Evolutionary conservation across 108 stramenopile species (phyloP), one percentile per base, ranked within the genome.

Genomic region (Nitzschia putrida): DNA sequence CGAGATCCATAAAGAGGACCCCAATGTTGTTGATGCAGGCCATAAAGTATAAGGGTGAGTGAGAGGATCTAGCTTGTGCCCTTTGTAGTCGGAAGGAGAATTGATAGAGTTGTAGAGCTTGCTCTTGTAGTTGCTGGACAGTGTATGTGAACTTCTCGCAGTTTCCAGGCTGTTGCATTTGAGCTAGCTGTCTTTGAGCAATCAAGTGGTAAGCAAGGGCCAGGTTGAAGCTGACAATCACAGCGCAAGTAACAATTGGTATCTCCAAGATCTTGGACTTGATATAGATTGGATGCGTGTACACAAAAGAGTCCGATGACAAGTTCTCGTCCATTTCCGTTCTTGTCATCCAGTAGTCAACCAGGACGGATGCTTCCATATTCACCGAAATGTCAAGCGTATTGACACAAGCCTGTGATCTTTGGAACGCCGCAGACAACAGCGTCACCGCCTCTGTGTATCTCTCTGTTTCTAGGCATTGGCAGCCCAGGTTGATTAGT

Each of bases 21-120:
- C 58, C 58, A 39, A 59, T 59, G 20, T 59, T 59, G 39, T 59
- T 59, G 20, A 59, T 59, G 58, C 58, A 59, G 5, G 58, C 58
- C 58, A 59, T 59, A 7, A 39, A 59, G 58, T 38, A 59, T 25
- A 59, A 40, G n/a, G 58, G 58, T n/a, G 58, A 40, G 9, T 59
- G 58, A 40, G 39, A 40, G 11, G 58, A 59, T 16, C 39, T 59
- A 2, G 58, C 58, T 40, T 59, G 58, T 16, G 58, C 38, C 11
- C 58, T 12, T 59, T 59, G 58, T 3, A 59, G 39, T 11, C 58
- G 58, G 38, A 59, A 59, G 29, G 58, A 29, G 20, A 38, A 59
- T 59, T 59, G 58, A 39, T 59, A 59, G 12, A 59, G 39, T 7
- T 29, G 58, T 12, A 59, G 38, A 37, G 58, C 58, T 59, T 59